Evolutionary conservation across 805 yeast species (phyloP).

Genomic region (Helenozyma baotianmanensis): DNA sequence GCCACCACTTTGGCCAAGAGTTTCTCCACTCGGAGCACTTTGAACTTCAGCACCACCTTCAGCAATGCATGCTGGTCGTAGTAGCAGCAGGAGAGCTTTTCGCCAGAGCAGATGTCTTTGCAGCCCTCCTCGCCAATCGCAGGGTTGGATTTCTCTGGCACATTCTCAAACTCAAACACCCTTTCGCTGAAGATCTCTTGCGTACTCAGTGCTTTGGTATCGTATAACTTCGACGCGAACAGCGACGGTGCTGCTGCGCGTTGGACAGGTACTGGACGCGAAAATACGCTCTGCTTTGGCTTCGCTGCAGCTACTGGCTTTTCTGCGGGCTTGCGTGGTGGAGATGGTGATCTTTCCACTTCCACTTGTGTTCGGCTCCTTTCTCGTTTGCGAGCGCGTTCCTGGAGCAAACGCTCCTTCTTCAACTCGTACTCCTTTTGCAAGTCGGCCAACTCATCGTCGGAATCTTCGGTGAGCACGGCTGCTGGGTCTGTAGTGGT

Average conservation of each 20-base stretch:
- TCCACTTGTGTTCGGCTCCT: constrained; percentile 3
- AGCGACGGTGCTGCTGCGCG: constrained; percentile 6
- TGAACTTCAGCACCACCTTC: constrained; percentile 42
- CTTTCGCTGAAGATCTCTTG: constrained; percentile 11
- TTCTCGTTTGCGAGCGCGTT: constrained; percentile 12
- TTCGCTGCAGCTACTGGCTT: not conserved
- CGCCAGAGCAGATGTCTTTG: constrained; percentile 11
- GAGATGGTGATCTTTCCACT: constrained; percentile 14
- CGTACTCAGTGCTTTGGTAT: too few relatives aligned
- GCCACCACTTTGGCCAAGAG: constrained; percentile 62
- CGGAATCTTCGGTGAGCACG: constrained; percentile 33
- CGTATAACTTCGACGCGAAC: constrained; percentile 13
- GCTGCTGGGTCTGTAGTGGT: constrained; percentile 19
- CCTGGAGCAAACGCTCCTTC: constrained; percentile 16
- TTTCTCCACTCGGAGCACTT: constrained; percentile 54
- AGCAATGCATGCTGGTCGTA: constrained; percentile 1
- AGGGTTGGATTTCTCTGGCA: constrained; percentile 6
- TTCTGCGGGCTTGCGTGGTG: constrained; percentile 3
- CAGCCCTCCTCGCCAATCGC: constrained; percentile 1
- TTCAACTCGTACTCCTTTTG: constrained; percentile 32
- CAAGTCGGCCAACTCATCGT: constrained; percentile 34
- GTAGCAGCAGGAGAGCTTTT: constrained; percentile 10
- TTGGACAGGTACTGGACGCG: constrained; percentile 3
- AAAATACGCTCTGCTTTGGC: not conserved
- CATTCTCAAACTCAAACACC: constrained; percentile 13